Conservation (phyloP, 2,329 filamentous ascomycete genomes). For the Xylariales sp. region DNA sequence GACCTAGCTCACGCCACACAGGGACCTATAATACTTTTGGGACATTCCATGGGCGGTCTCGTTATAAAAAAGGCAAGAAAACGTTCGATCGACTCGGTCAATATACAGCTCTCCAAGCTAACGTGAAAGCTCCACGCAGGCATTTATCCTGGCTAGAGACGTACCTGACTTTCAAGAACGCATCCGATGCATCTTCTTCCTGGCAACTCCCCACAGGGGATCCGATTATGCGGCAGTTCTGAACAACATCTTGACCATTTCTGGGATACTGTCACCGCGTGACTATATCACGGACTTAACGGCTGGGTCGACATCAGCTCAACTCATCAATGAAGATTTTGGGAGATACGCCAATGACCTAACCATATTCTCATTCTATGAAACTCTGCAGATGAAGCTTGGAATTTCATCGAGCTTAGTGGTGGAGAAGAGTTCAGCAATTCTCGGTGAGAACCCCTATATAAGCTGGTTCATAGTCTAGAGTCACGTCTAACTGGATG, state of each 20-base stretch:
- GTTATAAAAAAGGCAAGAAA: constrained; percentile 28
- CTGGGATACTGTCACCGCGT: constrained; percentile 13
- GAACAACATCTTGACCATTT: constrained; percentile 20
- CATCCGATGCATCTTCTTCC: constrained; percentile 27
- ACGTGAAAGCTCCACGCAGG: constrained; percentile 7
- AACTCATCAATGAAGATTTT: not conserved
- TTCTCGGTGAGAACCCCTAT: not conserved
- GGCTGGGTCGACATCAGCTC: not conserved
- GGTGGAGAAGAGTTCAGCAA: not conserved
- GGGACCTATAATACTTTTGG: constrained; percentile 23
- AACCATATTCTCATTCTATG: not conserved
- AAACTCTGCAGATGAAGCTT: not conserved
- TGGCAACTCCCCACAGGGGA: constrained; percentile 31
- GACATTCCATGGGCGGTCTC: constrained; percentile 27
- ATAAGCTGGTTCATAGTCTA: too few species aligned
- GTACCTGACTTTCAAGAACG: constrained; percentile 14
- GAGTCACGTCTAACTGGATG: too few species aligned
- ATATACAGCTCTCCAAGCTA: not conserved
- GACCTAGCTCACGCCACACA: constrained; percentile 11
- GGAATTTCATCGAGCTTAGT: not conserved
- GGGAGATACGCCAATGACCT: not conserved
- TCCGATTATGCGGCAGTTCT: constrained; percentile 24
- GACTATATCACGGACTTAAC: constrained; percentile 20
- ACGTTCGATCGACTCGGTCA: not conserved
- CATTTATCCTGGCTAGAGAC: constrained; percentile 19